Evolutionary conservation across 371 early-diverging fungal species (phyloP).

Genomic region (Rhizopus stolonifer): DNA sequence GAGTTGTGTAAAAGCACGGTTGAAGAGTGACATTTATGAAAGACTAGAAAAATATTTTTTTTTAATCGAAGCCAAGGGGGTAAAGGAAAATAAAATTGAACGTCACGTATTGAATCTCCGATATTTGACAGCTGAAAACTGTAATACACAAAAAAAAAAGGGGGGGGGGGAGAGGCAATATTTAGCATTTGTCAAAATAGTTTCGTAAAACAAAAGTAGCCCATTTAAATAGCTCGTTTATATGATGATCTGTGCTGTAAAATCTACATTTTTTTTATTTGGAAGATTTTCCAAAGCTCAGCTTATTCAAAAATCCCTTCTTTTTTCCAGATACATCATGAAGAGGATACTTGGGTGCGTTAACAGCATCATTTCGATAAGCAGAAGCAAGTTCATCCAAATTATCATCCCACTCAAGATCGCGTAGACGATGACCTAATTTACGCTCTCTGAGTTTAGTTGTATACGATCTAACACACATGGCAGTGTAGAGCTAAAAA

Average conservation of each 20-base stretch:
- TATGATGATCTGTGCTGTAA: too few species aligned
- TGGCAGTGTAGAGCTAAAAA: constrained; percentile 40
- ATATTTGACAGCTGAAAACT: background rate
- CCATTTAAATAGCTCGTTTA: too few species aligned
- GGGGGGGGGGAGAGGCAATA: too few species aligned
- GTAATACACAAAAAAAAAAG: too few species aligned
- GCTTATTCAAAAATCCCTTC: constrained; percentile 7
- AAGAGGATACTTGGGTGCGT: constrained; percentile 44
- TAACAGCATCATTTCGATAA: constrained; percentile 41
- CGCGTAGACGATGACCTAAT: constrained; percentile 50
- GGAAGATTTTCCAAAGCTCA: constrained; percentile 3
- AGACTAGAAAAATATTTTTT: background rate
- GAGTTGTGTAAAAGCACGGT: constrained; percentile 20
- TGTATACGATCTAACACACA: constrained; percentile 37
- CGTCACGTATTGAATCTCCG: constrained; percentile 1
- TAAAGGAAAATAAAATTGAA: background rate
- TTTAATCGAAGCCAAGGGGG: background rate
- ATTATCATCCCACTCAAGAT: constrained; percentile 50
- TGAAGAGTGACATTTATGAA: constrained; percentile 17
- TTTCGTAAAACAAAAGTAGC: too few species aligned
- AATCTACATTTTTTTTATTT: background rate
- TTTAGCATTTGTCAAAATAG: too few species aligned
- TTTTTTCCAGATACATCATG: constrained; percentile 25
- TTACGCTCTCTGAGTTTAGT: constrained; percentile 40
- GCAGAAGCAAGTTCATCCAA: constrained; percentile 37